Evolutionary conservation across 1,139 yeast species (phyloP).

Genomic region (Protomyces macrosporus): DNA sequence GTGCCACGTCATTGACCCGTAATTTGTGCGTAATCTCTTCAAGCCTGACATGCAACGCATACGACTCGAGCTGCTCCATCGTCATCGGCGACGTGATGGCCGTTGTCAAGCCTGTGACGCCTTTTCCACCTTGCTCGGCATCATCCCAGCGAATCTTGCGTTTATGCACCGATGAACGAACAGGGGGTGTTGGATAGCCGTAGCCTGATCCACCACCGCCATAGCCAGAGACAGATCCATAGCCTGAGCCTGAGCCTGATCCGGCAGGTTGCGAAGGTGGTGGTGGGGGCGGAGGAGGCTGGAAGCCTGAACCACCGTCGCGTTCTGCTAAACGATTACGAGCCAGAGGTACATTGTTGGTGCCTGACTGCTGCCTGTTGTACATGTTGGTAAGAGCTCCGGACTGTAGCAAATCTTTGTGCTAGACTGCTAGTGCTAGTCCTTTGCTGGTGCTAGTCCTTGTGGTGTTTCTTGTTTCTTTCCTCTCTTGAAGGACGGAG

Average conservation of each 20-base stretch:
- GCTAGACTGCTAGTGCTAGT: conserved; percentile 18
- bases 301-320: conserved; percentile 21
- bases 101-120: conserved; percentile 41
- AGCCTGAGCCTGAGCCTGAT: background rate
- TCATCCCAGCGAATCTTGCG: conserved; percentile 39
- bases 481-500: too few relatives aligned
- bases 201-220: background rate
- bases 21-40: conserved; percentile 71
- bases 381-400: background rate
- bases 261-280: conserved; percentile 25
- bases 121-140: conserved; percentile 35
- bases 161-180: conserved; percentile 25
- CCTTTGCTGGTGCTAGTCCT: too few relatives aligned
- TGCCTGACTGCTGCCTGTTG: conserved; percentile 32
- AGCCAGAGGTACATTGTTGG: conserved; percentile 37
- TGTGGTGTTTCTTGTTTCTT: too few relatives aligned
- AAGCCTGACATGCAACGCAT: conserved; percentile 66
- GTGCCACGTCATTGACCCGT: conserved; percentile 46
- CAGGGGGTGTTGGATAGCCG: background rate
- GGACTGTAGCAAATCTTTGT: background rate
- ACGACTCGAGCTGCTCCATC: conserved; percentile 79
- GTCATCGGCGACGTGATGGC: conserved; percentile 55
- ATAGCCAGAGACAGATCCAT: background rate
- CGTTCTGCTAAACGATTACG: conserved; percentile 31
- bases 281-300: conserved; percentile 31